These are phyloP conservation scores for Leccinellum rugosiceps DNA, from an alignment of 768 basidiomycete genomes.

Conservation along the genomic window DNA sequence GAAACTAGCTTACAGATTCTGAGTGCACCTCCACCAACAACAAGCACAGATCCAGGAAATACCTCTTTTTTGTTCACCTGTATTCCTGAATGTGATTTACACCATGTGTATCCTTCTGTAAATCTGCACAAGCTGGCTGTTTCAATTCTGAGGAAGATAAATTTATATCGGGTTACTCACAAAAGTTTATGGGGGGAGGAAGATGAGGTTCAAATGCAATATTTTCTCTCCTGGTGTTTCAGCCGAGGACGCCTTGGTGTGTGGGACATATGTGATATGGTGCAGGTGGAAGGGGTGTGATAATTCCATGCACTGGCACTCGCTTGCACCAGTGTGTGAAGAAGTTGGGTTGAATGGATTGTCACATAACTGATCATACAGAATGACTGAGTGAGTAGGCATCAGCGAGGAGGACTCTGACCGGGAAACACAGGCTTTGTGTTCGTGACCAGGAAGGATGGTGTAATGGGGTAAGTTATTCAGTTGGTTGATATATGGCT, in stretches of 20 bases:
- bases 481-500: slow-evolving; percentile 52
- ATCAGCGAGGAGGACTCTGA: background rate
- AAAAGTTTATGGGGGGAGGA: slow-evolving; percentile 52
- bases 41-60: slow-evolving; percentile 58
- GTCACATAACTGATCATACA: slow-evolving; percentile 47
- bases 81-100: slow-evolving; percentile 17
- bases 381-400: slow-evolving; percentile 40
- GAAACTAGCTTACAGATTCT: slow-evolving; percentile 54
- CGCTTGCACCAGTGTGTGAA: slow-evolving; percentile 27
- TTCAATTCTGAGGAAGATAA: background rate
- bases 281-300: slow-evolving; percentile 38
- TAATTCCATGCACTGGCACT: slow-evolving; percentile 46
- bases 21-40: slow-evolving; percentile 71
- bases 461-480: slow-evolving; percentile 59
- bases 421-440: slow-evolving; percentile 53
- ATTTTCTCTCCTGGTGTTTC: slow-evolving; percentile 5
- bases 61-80: slow-evolving; percentile 45
- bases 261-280: slow-evolving; percentile 32
- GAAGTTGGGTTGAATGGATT: slow-evolving; percentile 13
- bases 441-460: slow-evolving; percentile 58
- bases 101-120: background rate
- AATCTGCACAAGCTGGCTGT: background rate
- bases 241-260: background rate
- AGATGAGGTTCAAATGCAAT: slow-evolving; percentile 52
- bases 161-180: slow-evolving; percentile 40